These are phyloP conservation scores for Ambrosiella beaveri DNA, from an alignment of 2,329 filamentous ascomycete genomes.

Conservation along the genomic window DNA sequence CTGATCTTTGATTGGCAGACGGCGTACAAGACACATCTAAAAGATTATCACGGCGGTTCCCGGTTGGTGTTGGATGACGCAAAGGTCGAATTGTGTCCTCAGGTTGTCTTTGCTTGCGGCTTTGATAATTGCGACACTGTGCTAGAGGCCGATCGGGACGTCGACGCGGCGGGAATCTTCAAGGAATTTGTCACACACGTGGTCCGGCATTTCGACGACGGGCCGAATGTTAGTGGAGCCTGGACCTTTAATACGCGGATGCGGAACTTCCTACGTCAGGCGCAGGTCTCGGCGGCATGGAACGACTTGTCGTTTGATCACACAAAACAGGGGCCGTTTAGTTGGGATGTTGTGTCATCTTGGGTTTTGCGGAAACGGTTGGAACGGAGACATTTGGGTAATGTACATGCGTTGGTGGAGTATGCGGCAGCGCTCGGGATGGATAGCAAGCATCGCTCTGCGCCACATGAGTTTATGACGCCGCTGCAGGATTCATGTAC, in stretches of 20 bases:
- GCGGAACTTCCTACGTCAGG: slow-evolving; percentile 28
- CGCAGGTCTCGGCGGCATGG: slow-evolving; percentile 23
- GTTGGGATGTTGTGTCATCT: slow-evolving; percentile 27
- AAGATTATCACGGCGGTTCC: slow-evolving; percentile 26
- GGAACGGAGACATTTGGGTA: slow-evolving; percentile 27
- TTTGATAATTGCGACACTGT: slow-evolving; percentile 28
- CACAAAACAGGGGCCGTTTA: slow-evolving; percentile 16
- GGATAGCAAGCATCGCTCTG: slow-evolving; percentile 15
- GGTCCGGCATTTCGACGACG: slow-evolving; percentile 30
- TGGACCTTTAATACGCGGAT: slow-evolving; percentile 30
- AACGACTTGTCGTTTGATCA: slow-evolving; percentile 16
- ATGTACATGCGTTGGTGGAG: slow-evolving; percentile 23
- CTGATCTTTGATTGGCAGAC: slow-evolving; percentile 31
- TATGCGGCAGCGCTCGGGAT: slow-evolving; percentile 25
- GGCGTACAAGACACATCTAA: slow-evolving; percentile 30
- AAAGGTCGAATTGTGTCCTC: slow-evolving; percentile 27
- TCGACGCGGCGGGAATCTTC: slow-evolving; percentile 23
- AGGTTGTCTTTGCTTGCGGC: slow-evolving; percentile 32
- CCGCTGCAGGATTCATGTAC: slow-evolving; percentile 23
- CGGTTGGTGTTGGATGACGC: slow-evolving; percentile 26
- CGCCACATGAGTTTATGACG: slow-evolving; percentile 19
- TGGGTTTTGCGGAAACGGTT: slow-evolving; percentile 26
- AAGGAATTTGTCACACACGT: slow-evolving; percentile 31
- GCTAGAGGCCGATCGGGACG: slow-evolving; percentile 26
- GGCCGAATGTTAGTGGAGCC: slow-evolving; percentile 20